Base-by-base conservation (phyloP, 495 filamentous ascomycete genomes). In the Penicillium alfredii region DNA sequence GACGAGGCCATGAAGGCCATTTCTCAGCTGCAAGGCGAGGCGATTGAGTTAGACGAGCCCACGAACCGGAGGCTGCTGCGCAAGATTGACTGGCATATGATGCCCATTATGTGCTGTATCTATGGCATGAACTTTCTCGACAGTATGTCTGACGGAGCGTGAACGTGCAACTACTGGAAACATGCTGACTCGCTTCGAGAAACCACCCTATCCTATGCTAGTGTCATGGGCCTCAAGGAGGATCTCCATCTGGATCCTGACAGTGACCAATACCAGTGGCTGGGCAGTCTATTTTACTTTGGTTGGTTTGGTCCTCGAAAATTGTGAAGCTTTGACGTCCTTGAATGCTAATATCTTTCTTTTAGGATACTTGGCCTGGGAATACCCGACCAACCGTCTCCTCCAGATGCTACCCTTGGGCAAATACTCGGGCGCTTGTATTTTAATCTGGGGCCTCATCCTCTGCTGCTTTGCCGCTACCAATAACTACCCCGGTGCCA, bases 121-220 rank as follows among this genome's bases (percentile, higher is more conserved):
- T 81, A 82, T 40, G 76, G 75, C 4, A 70, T 82, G 59, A 78
- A 81, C 42, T 82, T 70, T 49, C 52, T 81, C 9, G 78, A 82
- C 49, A 82, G 67, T 71, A 56, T 14, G 62, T 24, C 5, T 22
- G 10, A 24, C n/a, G 6, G n/a, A n/a, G n/a, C 30, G 3, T 19
- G 8, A 10, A 11, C 8, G n/a, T 11, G 10, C 2, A 12, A 15
- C 7, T n/a, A 21, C 8, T 2, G 12, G 8, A 12, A 12, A 14
- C 4, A 27, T 8, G 2, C 23, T 25, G 23, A 25, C 5, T 25
- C 2, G 0, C 8, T 8, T 8, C 25, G 22, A 73, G 68, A 82
- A 53, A 80, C 74, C 0, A 80, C 77, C 1, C 48, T 82, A 2
- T 80, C 76, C 0, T 81, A 81, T 44, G 76, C 77, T 6, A 75